Evolutionary conservation across 2,329 filamentous ascomycete species (phyloP).

Genomic region (Ceratocystis eucalypticola): DNA sequence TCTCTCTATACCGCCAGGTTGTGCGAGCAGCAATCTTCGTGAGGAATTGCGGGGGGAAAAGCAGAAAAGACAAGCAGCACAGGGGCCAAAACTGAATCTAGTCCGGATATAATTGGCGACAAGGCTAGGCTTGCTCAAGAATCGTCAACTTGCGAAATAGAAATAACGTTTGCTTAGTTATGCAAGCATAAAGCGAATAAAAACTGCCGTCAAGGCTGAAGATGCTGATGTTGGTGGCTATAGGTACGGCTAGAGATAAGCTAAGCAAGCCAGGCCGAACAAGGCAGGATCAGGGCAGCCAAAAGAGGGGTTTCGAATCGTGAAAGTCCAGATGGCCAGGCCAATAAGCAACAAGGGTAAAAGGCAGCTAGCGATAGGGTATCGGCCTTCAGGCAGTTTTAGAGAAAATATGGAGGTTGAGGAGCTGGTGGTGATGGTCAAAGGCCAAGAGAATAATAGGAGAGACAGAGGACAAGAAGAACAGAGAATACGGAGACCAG

Average conservation of each 20-base stretch:
- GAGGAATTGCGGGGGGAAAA: neutral
- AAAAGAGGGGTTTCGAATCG: slow-evolving; percentile 1
- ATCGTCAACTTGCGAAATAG: neutral
- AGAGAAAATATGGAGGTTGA: neutral
- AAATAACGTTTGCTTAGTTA: too few relatives aligned
- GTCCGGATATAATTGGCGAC: neutral
- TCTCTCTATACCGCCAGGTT: neutral
- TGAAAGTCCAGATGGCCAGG: neutral
- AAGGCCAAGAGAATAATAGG: too few relatives aligned
- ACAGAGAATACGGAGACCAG: too few relatives aligned
- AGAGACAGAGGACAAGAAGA: too few relatives aligned
- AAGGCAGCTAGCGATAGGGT: neutral
- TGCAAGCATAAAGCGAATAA: neutral
- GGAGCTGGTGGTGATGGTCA: too few relatives aligned
- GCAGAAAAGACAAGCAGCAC: neutral
- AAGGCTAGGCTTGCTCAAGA: neutral
- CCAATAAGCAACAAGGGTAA: neutral
- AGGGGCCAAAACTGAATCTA: neutral
- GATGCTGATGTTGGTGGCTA: neutral
- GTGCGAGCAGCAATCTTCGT: too few relatives aligned
- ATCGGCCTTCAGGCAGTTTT: too few relatives aligned
- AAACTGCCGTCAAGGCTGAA: neutral
- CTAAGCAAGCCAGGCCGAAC: neutral
- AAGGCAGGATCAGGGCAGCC: neutral
- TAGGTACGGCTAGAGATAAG: neutral